Evolutionary conservation across 495 filamentous ascomycete species (phyloP), one percentile per base, ranked within the genome.

Genomic region (Massariosphaeria phaeospora): DNA sequence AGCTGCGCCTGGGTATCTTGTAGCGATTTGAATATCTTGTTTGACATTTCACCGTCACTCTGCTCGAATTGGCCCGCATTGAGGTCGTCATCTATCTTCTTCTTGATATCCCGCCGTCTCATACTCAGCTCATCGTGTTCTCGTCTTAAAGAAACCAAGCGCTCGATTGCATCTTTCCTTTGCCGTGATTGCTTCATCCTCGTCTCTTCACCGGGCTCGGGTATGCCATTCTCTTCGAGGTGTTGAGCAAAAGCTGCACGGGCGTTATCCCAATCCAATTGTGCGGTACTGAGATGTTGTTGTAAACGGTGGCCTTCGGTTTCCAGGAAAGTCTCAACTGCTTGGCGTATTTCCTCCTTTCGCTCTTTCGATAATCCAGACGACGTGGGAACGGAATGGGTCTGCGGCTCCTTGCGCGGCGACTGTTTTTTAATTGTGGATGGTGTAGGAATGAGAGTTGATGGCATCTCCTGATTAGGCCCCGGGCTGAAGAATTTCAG

Each of bases 121-220:
- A 30, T 18, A 25, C 26, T 55, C 17, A 61, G 23, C 1, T 51
- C 30, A 0, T 55, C 38, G 20, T 50, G 38, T n/a, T 34, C 20
- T 2, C 24, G 1, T 18, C 44, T 39, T 5, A 61, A 30, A 10
- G 13, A 11, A 2, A 46, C 15, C 12, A 61, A 21, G 23, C 40
- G 13, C 39, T 61, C 45, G 2, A 61, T 1, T 9, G 57, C 57
- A 12, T 61, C 51, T 27, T 55, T 61, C 17, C 23, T 50, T 6
- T 15, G 21, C 12, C 45, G 38, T 8, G 45, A 33, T 26, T 18
- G 18, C 23, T 49, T 10, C 31, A 55, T 33, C 24, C 46, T 46
- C 27, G 44, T 27, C 1, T 20, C 36, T 20, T 49, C 45, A 10
- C 15, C 29, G 17, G 44, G 33, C 13, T 36, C 17, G 21, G 43